Evolutionary conservation across 805 yeast species (phyloP).

Genomic region (Hanseniaspora vineae): DNA sequence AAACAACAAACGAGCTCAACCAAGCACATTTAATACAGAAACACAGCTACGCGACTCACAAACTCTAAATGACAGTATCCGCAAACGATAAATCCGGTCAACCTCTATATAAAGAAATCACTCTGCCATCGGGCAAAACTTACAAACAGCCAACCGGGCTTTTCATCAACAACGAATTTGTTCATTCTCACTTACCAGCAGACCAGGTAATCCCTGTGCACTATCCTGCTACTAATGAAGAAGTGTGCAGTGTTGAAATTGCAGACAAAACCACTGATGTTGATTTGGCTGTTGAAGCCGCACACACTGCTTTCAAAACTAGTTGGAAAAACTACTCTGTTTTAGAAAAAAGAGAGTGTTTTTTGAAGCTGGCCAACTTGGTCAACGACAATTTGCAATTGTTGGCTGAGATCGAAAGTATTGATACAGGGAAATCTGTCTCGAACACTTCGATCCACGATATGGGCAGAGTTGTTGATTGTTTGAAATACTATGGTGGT

Average conservation of each 20-base stretch:
- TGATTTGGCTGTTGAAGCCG: slow-evolving; percentile 33
- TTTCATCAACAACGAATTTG: slow-evolving; percentile 65
- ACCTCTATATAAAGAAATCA: slow-evolving; percentile 22
- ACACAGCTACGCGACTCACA: not conserved
- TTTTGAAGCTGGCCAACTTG: slow-evolving; percentile 51
- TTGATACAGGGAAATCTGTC: slow-evolving; percentile 75
- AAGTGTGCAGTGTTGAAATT: slow-evolving; percentile 5
- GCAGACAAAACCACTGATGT: slow-evolving; percentile 23
- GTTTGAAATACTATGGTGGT: slow-evolving; percentile 72
- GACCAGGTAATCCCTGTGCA: slow-evolving; percentile 30
- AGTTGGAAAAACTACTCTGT: slow-evolving; percentile 3
- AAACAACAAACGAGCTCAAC: too few species aligned
- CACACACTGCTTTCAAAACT: slow-evolving; percentile 29
- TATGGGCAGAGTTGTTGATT: slow-evolving; percentile 47
- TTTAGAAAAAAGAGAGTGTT: slow-evolving; percentile 4
- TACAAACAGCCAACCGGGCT: slow-evolving; percentile 68
- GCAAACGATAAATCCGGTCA: not conserved
- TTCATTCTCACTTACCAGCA: slow-evolving; percentile 33
- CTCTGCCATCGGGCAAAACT: slow-evolving; percentile 52
- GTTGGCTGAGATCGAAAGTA: slow-evolving; percentile 62
- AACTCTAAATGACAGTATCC: not conserved
- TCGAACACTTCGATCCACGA: slow-evolving; percentile 49
- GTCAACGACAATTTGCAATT: slow-evolving; percentile 54
- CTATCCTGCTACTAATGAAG: slow-evolving; percentile 5
- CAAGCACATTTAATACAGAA: not conserved